Evolutionary conservation across 1,284 basidiomycete genomes (phyloP).

Genomic region (Somion occarium): DNA sequence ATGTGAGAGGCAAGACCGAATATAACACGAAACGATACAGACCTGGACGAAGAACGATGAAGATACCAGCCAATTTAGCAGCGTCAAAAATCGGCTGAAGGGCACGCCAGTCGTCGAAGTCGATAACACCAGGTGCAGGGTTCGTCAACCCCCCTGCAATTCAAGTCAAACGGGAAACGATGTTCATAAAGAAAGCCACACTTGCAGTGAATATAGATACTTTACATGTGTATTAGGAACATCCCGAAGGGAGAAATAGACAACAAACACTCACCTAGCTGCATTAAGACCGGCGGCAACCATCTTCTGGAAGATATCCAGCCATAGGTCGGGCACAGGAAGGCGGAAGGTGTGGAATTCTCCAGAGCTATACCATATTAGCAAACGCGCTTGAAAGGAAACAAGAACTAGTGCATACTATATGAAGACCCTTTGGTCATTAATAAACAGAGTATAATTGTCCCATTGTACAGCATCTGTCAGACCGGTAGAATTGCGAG

Average conservation of each 20-base stretch:
- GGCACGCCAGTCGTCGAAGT: conserved; percentile 67
- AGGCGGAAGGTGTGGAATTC: conserved; percentile 84
- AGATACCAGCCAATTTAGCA: conserved; percentile 40
- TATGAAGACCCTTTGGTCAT: conserved; percentile 35
- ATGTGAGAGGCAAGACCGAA: too few relatives aligned
- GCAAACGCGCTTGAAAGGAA: neutral
- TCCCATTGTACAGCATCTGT: conserved; percentile 28
- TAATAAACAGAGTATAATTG: conserved; percentile 27
- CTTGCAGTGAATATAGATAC: conserved; percentile 64
- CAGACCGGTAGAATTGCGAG: conserved; percentile 25
- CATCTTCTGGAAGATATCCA: conserved; percentile 77
- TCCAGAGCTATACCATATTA: conserved; percentile 40
- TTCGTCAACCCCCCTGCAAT: conserved; percentile 56
- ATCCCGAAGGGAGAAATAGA: neutral
- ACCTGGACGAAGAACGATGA: conserved; percentile 43
- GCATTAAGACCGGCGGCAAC: conserved; percentile 81
- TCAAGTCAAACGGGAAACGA: neutral
- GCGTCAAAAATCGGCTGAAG: conserved; percentile 56
- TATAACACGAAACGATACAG: too few relatives aligned
- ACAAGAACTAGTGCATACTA: conserved; percentile 33
- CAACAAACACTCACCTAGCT: conserved; percentile 29
- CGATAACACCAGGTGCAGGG: conserved; percentile 68
- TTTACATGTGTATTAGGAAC: conserved; percentile 19
- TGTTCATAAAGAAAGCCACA: neutral
- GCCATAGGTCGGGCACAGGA: conserved; percentile 76